phyloP scores from a whole-genome alignment of 345 rosid genomes.

The Theobroma cacao region DNA sequence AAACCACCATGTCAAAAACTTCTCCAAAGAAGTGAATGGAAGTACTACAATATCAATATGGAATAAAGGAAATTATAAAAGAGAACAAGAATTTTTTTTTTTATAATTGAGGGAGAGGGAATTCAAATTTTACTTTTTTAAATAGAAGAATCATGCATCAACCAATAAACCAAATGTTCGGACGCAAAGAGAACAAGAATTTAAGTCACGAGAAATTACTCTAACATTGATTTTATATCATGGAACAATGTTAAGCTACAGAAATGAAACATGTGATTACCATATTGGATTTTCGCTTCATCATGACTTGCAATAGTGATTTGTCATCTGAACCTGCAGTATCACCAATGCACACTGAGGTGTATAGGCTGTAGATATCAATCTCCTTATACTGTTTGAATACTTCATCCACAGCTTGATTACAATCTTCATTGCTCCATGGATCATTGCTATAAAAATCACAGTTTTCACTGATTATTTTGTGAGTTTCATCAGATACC shows the following conservation, averaged over 20 bases:
- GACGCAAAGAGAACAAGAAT: neutral
- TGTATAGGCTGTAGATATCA: slow-evolving; percentile 79
- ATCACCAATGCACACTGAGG: slow-evolving; percentile 53
- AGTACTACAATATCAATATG: neutral
- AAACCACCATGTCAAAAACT: neutral
- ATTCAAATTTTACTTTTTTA: too few species aligned
- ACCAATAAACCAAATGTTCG: too few species aligned
- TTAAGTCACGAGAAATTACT: neutral
- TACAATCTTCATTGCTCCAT: slow-evolving; percentile 59
- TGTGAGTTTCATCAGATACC: slow-evolving; percentile 78
- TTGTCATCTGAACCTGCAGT: slow-evolving; percentile 28
- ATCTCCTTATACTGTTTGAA: slow-evolving; percentile 67
- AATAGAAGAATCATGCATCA: too few species aligned
- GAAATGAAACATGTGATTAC: slow-evolving; percentile 23
- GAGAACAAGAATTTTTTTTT: too few species aligned
- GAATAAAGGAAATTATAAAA: neutral
- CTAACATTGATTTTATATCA: neutral
- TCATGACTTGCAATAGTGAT: slow-evolving; percentile 27
- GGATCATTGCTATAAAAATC: slow-evolving; percentile 57
- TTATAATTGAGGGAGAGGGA: too few species aligned
- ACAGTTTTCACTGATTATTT: slow-evolving; percentile 45
- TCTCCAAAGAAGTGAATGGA: neutral
- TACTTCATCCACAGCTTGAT: slow-evolving; percentile 52
- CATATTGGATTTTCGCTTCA: slow-evolving; percentile 44
- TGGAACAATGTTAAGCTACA: neutral